These are phyloP conservation scores for Solanum commersonii DNA, from an alignment of 257 asterid species.

Conservation along the genomic window DNA sequence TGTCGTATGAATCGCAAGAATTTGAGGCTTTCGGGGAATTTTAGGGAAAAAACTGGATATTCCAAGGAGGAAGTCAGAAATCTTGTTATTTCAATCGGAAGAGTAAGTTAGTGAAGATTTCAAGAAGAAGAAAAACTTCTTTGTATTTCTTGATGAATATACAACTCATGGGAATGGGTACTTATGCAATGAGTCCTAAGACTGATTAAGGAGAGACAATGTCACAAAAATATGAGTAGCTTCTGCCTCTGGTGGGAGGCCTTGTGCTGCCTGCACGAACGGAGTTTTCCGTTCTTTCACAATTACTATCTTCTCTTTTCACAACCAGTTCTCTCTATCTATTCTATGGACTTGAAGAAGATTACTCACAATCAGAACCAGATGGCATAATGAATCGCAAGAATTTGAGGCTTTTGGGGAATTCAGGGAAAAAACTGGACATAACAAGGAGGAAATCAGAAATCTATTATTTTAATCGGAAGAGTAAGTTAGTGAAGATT, in stretches of 20 bases:
- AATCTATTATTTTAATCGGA: neutral
- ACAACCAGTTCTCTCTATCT: neutral
- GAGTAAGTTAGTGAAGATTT: neutral
- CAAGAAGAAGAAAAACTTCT: no score
- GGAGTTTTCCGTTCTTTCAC: neutral
- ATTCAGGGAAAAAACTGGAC: neutral
- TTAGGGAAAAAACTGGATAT: neutral
- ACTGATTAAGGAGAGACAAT: neutral
- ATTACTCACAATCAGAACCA: neutral
- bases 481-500: neutral
- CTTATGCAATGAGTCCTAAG: neutral
- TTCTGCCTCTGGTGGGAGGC: neutral
- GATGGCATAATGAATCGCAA: neutral
- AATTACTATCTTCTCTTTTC: neutral
- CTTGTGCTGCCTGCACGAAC: neutral
- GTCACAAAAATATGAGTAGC: neutral
- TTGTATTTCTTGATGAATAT: neutral
- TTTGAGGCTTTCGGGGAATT: neutral
- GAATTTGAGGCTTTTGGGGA: neutral
- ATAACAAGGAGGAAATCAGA: neutral
- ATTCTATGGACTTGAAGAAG: neutral
- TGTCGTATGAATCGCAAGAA: neutral
- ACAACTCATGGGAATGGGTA: neutral
- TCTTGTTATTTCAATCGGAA: neutral
- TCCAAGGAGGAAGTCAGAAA: neutral